Evolutionary conservation across 2,329 filamentous ascomycete genomes (phyloP).

Genomic region (Colletotrichum spinosum): DNA sequence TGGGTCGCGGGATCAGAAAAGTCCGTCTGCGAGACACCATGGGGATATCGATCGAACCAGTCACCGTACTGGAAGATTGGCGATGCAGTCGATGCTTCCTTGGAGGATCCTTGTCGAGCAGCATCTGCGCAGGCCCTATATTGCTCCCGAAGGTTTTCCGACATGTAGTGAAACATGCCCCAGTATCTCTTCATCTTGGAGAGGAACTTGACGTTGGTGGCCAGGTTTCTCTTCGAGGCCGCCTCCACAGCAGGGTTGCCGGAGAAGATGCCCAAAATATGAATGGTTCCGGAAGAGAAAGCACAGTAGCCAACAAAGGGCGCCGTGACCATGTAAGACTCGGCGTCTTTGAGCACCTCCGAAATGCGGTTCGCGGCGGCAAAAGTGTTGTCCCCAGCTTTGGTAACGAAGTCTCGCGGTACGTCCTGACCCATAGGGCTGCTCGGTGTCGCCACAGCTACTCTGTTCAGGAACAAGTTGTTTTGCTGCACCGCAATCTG

Average conservation of each 20-base stretch:
- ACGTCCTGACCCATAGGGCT: constrained; percentile 75
- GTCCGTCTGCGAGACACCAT: constrained; percentile 87
- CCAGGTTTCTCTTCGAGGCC: constrained; percentile 84
- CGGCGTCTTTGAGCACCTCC: constrained; percentile 81
- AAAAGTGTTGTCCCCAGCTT: constrained; percentile 80
- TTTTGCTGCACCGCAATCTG: constrained; percentile 93
- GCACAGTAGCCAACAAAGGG: constrained; percentile 96
- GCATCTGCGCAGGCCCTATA: constrained; percentile 88
- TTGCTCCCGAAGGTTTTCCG: constrained; percentile 89
- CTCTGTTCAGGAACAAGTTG: constrained; percentile 88
- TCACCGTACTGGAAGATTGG: constrained; percentile 94
- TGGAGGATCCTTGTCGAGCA: constrained; percentile 73
- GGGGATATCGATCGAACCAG: constrained; percentile 96
- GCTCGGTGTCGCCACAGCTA: constrained; percentile 79
- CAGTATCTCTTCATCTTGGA: constrained; percentile 97
- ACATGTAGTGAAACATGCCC: constrained; percentile 99
- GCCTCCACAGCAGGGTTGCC: constrained; percentile 81
- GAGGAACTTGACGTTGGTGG: constrained; percentile 89
- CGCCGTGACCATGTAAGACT: constrained; percentile 83
- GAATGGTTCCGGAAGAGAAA: constrained; percentile 93
- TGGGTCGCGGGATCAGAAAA: constrained; percentile 80
- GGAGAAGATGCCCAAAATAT: constrained; percentile 91
- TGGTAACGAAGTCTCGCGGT: constrained; percentile 81
- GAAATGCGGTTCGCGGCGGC: constrained; percentile 90
- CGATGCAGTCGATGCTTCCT: constrained; percentile 61